These are phyloP conservation scores for Aspergillus vadensis DNA, from an alignment of 2,329 filamentous ascomycete genomes.

Conservation along the genomic window DNA sequence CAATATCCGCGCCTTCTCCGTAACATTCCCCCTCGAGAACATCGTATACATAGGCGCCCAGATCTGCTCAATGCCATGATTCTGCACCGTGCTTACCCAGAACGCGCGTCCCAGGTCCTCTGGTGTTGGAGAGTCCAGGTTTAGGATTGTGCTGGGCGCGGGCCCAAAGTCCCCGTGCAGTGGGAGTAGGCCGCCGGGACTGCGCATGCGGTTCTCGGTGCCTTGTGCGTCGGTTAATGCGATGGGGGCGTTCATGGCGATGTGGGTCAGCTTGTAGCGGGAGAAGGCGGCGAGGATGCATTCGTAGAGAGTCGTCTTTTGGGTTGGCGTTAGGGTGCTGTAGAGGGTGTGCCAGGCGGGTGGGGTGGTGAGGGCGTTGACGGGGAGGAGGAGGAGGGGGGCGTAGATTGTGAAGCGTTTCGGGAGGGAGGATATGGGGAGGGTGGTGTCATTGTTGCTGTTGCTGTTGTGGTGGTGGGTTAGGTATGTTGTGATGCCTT, in stretches of 20 bases:
- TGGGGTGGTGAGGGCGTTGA: conserved; percentile 46
- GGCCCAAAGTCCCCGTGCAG: conserved; percentile 76
- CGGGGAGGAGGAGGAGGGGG: conserved; percentile 59
- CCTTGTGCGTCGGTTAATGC: conserved; percentile 35
- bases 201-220: conserved; percentile 70
- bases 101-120: conserved; percentile 67
- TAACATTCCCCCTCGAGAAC: conserved; percentile 90
- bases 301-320: conserved; percentile 43
- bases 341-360: conserved; percentile 34
- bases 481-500: conserved; percentile 35
- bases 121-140: conserved; percentile 27
- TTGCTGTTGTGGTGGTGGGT: conserved; percentile 15
- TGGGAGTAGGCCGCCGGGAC: conserved; percentile 68
- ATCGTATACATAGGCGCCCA: conserved; percentile 92
- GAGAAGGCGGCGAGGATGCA: conserved; percentile 46
- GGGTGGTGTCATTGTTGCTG: conserved; percentile 9
- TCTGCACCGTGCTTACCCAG: conserved; percentile 78
- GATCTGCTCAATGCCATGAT: conserved; percentile 73
- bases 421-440: conserved; percentile 28
- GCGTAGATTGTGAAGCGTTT: conserved; percentile 59
- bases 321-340: conserved; percentile 25
- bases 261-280: conserved; percentile 50
- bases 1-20: conserved; percentile 79
- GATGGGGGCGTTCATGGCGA: conserved; percentile 63
- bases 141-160: too few relatives aligned